phyloP scores from a whole-genome alignment of 192 early-diverging fungal species.

The Coemansia sp. region DNA sequence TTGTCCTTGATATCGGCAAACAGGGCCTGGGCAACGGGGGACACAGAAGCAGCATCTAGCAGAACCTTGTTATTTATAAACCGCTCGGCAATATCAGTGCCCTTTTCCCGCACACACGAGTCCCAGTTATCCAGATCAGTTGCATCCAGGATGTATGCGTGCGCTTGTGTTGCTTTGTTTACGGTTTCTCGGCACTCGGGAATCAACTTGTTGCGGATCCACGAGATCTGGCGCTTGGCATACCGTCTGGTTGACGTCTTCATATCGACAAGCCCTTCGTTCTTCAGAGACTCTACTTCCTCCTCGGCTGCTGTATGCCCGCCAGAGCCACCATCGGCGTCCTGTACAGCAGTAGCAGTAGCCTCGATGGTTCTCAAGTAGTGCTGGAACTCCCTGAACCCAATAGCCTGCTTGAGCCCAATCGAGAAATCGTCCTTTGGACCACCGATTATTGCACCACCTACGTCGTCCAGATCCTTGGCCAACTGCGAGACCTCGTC shows the following conservation, averaged over 20 bases:
- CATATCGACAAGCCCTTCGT: constrained; percentile 74
- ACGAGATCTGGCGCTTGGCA: constrained; percentile 62
- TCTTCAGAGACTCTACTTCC: constrained; percentile 42
- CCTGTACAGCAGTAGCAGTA: background rate
- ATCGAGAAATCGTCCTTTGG: constrained; percentile 18
- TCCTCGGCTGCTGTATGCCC: background rate
- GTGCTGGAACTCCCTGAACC: constrained; percentile 85
- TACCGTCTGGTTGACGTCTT: constrained; percentile 87
- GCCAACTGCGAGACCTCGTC: constrained; percentile 49
- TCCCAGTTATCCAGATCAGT: constrained; percentile 62
- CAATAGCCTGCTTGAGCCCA: constrained; percentile 53
- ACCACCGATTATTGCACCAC: background rate
- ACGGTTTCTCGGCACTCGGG: constrained; percentile 43
- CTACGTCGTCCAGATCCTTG: constrained; percentile 16
- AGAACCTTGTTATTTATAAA: constrained; percentile 11
- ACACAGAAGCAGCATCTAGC: constrained; percentile 21
- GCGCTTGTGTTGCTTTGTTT: constrained; percentile 28
- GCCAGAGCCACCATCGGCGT: background rate
- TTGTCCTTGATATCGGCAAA: constrained; percentile 27
- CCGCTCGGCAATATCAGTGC: constrained; percentile 57
- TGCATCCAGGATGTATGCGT: constrained; percentile 72
- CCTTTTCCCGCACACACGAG: constrained; percentile 56
- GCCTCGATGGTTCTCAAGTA: constrained; percentile 57
- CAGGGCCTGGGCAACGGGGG: constrained; percentile 27
- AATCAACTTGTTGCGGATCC: constrained; percentile 54